phyloP scores from a whole-genome alignment of 2,329 filamentous ascomycete genomes.

The Aureobasidium sp. region DNA sequence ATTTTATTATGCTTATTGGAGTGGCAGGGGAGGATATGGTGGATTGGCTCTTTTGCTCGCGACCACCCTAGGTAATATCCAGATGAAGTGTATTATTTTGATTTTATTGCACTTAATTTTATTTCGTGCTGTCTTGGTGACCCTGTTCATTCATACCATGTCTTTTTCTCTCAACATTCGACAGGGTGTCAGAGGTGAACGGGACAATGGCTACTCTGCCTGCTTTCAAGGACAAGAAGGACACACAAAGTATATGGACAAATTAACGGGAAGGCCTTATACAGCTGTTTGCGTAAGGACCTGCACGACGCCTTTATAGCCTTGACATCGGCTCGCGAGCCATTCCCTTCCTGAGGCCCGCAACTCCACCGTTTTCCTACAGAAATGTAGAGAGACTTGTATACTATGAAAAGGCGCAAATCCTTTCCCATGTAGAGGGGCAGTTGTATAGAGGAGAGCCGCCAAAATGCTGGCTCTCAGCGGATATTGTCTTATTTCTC shows the following conservation, averaged over 20 bases:
- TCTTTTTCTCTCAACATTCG: background rate
- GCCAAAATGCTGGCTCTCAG: no score
- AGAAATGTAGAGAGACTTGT: no score
- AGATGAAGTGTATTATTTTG: constrained; percentile 12
- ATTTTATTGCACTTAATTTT: background rate
- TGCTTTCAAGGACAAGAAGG: no score
- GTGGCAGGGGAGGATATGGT: background rate
- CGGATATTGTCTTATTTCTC: no score
- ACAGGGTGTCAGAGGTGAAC: background rate
- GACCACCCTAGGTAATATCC: background rate
- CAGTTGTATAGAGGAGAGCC: no score
- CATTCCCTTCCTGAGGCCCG: no score
- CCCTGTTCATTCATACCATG: background rate
- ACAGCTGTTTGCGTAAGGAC: background rate
- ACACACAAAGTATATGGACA: no score
- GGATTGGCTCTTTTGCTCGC: background rate
- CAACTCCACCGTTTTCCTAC: no score
- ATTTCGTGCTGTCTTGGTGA: background rate
- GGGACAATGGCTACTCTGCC: background rate
- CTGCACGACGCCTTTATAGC: background rate
- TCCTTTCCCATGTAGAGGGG: no score
- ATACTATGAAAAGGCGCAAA: no score
- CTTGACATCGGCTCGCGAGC: no score
- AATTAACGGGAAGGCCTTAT: no score
- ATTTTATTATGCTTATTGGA: background rate